Percentiles rank a stretch among this genome's conserved stretches.
phyloP scores from a whole-genome alignment of 2,329 filamentous ascomycete species.

The Fusarium palustre region DNA sequence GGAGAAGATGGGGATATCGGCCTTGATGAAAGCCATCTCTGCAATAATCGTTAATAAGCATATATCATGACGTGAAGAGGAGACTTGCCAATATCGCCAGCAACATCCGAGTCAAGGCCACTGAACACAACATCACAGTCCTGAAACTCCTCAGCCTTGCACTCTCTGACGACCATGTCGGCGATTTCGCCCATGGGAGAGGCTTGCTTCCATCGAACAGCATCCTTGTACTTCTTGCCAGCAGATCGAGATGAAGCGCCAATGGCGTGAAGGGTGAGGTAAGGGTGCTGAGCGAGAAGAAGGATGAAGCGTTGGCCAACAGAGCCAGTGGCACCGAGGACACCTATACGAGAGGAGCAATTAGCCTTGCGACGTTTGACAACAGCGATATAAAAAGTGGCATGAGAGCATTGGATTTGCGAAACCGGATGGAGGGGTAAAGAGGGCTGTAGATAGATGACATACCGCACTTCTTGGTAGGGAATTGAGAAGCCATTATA shows the following conservation, averaged over 20 bases:
- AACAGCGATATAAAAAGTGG: background rate
- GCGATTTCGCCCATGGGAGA: slow-evolving; percentile 83
- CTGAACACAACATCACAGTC: slow-evolving; percentile 96
- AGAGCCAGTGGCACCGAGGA: slow-evolving; percentile 91
- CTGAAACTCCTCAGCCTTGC: slow-evolving; percentile 81
- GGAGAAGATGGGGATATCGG: slow-evolving; percentile 92
- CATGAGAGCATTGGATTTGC: slow-evolving; percentile 13
- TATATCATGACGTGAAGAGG: background rate
- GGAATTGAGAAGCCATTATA: slow-evolving; percentile 58
- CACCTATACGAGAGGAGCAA: slow-evolving; percentile 60
- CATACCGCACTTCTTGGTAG: slow-evolving; percentile 70
- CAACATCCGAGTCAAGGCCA: slow-evolving; percentile 91
- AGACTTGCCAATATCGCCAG: slow-evolving; percentile 84
- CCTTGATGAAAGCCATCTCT: slow-evolving; percentile 92
- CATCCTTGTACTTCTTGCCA: slow-evolving; percentile 94
- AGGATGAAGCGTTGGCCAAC: slow-evolving; percentile 97
- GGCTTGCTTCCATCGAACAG: slow-evolving; percentile 94
- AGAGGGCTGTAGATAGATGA: slow-evolving; percentile 10
- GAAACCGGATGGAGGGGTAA: slow-evolving; percentile 25
- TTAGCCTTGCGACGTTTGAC: slow-evolving; percentile 18
- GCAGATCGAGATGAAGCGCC: slow-evolving; percentile 90
- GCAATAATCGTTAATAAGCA: slow-evolving; percentile 21
- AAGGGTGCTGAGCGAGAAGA: slow-evolving; percentile 86
- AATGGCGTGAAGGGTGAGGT: slow-evolving; percentile 86
- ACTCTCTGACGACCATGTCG: slow-evolving; percentile 86